These are phyloP conservation scores for Tricladium varicosporioides DNA, from an alignment of 2,329 filamentous ascomycete genomes.

Conservation along the genomic window DNA sequence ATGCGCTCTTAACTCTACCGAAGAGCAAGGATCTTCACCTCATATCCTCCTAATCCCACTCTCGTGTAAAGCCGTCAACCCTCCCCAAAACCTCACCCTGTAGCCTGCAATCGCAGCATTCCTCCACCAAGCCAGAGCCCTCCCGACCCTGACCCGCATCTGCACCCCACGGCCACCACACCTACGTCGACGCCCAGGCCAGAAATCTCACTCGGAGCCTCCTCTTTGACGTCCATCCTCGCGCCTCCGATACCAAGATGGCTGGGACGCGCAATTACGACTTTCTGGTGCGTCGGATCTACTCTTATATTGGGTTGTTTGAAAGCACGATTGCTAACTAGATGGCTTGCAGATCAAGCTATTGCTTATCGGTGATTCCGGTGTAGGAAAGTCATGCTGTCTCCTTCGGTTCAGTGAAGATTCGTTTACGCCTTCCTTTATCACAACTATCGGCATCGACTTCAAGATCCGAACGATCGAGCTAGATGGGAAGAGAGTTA, in stretches of 20 bases:
- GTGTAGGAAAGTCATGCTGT: conserved; percentile 99
- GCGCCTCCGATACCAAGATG: conserved; percentile 54
- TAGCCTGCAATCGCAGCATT: background rate
- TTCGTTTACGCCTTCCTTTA: conserved; percentile 99
- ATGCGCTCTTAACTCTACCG: background rate
- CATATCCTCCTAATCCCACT: background rate
- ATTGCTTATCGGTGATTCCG: conserved; percentile 98
- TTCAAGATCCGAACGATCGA: conserved; percentile 99
- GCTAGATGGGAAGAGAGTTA: conserved; percentile 96
- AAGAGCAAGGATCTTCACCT: background rate
- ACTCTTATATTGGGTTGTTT: background rate
- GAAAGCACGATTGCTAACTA: conserved; percentile 9
- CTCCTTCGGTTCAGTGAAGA: conserved; percentile 97
- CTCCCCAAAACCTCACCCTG: background rate
- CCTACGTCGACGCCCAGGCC: conserved; percentile 7
- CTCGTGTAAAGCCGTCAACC: background rate
- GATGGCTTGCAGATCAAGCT: conserved; percentile 68
- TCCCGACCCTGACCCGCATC: conserved; percentile 5
- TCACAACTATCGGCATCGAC: conserved; percentile 99
- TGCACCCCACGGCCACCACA: conserved; percentile 9
- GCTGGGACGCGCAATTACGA: conserved; percentile 98
- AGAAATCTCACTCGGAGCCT: background rate
- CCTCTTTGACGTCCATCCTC: conserved; percentile 1
- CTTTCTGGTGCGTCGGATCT: conserved; percentile 72
- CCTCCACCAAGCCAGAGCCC: background rate